Evolutionary conservation across 148 eudicot genomes (phyloP).

Genomic region (Polygonum maritimum): DNA sequence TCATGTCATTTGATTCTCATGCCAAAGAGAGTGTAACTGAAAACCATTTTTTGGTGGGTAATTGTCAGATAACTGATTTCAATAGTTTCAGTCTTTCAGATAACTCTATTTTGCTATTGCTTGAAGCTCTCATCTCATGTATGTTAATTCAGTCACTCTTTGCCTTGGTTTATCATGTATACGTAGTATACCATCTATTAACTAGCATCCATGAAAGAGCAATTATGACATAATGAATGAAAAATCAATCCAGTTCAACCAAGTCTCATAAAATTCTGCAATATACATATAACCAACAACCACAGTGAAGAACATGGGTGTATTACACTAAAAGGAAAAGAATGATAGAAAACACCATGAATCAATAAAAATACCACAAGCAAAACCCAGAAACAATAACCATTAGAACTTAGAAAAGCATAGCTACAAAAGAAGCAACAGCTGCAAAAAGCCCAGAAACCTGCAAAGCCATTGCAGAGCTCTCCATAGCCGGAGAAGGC

Average conservation of each 20-base stretch:
- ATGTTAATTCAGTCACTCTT: not conserved
- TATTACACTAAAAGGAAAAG: not conserved
- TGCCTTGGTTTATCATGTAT: not conserved
- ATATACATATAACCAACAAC: not conserved
- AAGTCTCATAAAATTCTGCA: not conserved
- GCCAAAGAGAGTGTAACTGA: not conserved
- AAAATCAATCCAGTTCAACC: not conserved
- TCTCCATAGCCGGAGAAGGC: slow-evolving; percentile 13
- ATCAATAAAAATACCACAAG: not conserved
- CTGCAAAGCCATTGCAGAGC: slow-evolving; percentile 6
- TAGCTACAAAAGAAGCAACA: slow-evolving; percentile 13
- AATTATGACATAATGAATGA: not conserved
- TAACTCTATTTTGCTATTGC: too few species aligned
- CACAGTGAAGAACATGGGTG: slow-evolving; percentile 1
- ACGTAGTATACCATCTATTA: not conserved
- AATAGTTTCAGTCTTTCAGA: too few species aligned
- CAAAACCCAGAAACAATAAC: not conserved
- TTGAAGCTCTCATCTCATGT: not conserved
- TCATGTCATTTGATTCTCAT: slow-evolving; percentile 1
- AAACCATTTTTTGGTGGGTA: too few species aligned
- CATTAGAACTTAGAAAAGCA: slow-evolving; percentile 6
- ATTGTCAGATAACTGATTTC: too few species aligned
- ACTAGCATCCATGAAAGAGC: not conserved
- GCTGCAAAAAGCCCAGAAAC: slow-evolving; percentile 14
- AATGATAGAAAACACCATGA: not conserved